These are phyloP conservation scores for Microthyrium microscopicum DNA, from an alignment of 2,329 filamentous ascomycete genomes.

Conservation along the genomic window DNA sequence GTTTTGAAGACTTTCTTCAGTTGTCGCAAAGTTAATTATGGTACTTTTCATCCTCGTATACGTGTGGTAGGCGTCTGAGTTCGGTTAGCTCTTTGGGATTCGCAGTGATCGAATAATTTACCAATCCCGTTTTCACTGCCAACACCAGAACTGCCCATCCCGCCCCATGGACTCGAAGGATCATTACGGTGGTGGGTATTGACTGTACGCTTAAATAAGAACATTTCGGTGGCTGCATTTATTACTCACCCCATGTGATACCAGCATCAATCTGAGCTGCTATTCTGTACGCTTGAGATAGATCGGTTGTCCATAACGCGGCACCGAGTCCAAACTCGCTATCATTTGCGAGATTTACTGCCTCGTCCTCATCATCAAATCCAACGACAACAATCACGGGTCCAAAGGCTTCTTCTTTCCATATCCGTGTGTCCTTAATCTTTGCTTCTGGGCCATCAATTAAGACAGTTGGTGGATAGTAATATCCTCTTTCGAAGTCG, in stretches of 20 bases:
- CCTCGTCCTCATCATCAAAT: slow-evolving; percentile 41
- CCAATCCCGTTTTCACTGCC: slow-evolving; percentile 59
- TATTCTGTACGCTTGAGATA: slow-evolving; percentile 40
- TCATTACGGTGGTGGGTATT: slow-evolving; percentile 53
- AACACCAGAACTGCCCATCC: slow-evolving; percentile 43
- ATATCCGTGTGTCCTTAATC: slow-evolving; percentile 33
- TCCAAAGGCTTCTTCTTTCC: slow-evolving; percentile 47
- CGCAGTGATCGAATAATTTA: slow-evolving; percentile 40
- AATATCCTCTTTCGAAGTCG: slow-evolving; percentile 47
- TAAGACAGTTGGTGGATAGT: slow-evolving; percentile 44
- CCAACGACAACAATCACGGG: slow-evolving; percentile 42
- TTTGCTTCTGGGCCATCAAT: slow-evolving; percentile 33
- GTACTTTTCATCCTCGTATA: slow-evolving; percentile 44
- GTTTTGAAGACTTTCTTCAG: slow-evolving; percentile 31
- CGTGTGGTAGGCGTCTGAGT: slow-evolving; percentile 23
- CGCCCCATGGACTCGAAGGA: slow-evolving; percentile 55
- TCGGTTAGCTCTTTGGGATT: slow-evolving; percentile 16
- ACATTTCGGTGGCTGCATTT: no score
- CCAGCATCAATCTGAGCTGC: slow-evolving; percentile 41
- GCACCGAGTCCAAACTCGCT: slow-evolving; percentile 45
- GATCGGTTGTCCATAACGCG: slow-evolving; percentile 44
- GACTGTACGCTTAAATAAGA: slow-evolving; percentile 12
- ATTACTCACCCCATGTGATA: slow-evolving; percentile 51
- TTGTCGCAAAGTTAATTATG: slow-evolving; percentile 49
- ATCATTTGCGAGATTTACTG: slow-evolving; percentile 37